Conservation (phyloP, 129 eudicot genomes). For the Mikania micrantha region DNA sequence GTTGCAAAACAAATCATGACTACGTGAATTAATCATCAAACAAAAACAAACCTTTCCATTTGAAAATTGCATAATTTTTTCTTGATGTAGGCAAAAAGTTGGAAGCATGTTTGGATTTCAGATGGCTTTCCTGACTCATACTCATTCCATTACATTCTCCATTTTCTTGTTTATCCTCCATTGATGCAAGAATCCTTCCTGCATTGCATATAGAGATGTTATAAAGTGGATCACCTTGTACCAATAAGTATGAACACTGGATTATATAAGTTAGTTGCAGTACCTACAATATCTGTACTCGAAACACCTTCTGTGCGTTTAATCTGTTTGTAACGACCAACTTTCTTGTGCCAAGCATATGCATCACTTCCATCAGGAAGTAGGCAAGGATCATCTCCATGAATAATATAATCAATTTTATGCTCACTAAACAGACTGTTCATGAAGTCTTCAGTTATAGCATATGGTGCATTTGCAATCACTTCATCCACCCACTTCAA, state of each 20-base stretch:
- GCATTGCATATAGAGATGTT: constrained; percentile 11
- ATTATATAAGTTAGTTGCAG: constrained; percentile 23
- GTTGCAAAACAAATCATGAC: neutral
- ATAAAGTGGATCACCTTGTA: neutral
- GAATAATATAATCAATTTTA: constrained; percentile 79
- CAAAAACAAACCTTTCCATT: constrained; percentile 60
- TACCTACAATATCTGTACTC: constrained; percentile 98
- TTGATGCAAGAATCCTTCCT: constrained; percentile 78
- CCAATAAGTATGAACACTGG: neutral
- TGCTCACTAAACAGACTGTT: constrained; percentile 72
- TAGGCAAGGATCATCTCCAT: constrained; percentile 89
- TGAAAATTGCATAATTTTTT: constrained; percentile 84
- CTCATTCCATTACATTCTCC: constrained; percentile 23
- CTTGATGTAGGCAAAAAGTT: constrained; percentile 90
- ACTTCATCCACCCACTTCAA: constrained; percentile 96
- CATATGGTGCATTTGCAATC: constrained; percentile 81
- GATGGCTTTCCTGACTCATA: constrained; percentile 10
- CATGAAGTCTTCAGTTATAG: constrained; percentile 85
- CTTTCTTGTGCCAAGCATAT: constrained; percentile 80
- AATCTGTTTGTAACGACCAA: constrained; percentile 86
- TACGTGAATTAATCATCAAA: neutral
- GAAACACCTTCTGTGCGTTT: constrained; percentile 96
- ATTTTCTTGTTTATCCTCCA: constrained; percentile 27
- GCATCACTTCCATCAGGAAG: constrained; percentile 98
- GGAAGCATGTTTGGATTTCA: constrained; percentile 37